These are phyloP conservation scores for Corinectria fuckeliana DNA, from an alignment of 2,329 filamentous ascomycete species.

Conservation along the genomic window DNA sequence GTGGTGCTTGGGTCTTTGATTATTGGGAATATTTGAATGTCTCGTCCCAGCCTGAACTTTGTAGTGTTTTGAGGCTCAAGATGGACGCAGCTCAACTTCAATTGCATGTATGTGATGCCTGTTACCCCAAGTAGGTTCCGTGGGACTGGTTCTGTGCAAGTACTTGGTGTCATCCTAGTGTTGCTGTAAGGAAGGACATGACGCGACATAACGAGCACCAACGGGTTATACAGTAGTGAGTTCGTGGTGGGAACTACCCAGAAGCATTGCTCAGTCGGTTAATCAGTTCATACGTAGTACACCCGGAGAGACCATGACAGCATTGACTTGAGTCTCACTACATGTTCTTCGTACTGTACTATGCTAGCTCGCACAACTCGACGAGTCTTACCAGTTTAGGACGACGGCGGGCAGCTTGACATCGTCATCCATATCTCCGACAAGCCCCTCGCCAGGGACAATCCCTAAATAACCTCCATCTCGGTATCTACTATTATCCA, in stretches of 20 bases:
- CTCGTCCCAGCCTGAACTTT: background rate
- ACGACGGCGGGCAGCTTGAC: conserved; percentile 1
- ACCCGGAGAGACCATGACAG: background rate
- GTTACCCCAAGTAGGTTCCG: too few species aligned
- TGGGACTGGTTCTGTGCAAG: background rate
- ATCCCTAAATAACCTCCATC: background rate
- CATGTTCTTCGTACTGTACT: too few species aligned
- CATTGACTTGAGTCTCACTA: conserved; percentile 4
- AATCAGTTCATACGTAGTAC: too few species aligned
- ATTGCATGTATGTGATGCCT: too few species aligned
- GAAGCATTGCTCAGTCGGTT: too few species aligned
- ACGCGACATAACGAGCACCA: too few species aligned
- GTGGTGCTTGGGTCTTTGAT: background rate
- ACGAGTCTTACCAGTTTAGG: conserved; percentile 8
- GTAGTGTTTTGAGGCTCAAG: background rate
- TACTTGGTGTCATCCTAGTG: too few species aligned
- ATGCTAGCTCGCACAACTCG: too few species aligned
- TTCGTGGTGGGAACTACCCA: too few species aligned
- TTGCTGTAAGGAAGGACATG: too few species aligned
- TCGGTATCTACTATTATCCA: background rate
- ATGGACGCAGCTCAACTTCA: too few species aligned
- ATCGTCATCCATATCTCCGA: conserved; percentile 11
- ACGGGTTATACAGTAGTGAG: too few species aligned
- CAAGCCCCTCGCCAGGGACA: conserved; percentile 1
- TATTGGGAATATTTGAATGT: background rate